A percentile compares a stretch with the other conserved stretches of the same genome.
phyloP scores from a whole-genome alignment of 345 rosid species.

The Sapria himalayana region DNA sequence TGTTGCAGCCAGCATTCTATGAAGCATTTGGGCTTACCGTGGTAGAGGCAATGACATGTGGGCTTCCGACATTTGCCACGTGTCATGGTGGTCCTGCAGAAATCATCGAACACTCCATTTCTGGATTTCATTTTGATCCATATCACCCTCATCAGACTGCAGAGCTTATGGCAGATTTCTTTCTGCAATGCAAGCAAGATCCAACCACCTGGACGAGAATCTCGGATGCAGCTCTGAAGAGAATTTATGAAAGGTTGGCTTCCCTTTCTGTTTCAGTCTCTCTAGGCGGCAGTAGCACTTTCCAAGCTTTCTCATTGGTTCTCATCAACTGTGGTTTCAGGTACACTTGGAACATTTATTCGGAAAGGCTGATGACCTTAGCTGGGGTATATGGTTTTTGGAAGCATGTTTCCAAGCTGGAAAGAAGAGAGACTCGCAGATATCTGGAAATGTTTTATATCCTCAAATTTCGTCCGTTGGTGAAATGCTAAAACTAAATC shows the following conservation, averaged over 20 bases:
- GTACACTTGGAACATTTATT: constrained; percentile 92
- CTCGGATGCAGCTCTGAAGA: constrained; percentile 56
- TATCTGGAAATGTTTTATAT: constrained; percentile 98
- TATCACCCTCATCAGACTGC: constrained; percentile 74
- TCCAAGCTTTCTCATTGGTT: neutral
- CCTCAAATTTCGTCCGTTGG: constrained; percentile 81
- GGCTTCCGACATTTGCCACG: constrained; percentile 91
- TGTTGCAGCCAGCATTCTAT: constrained; percentile 78
- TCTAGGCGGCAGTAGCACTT: too few species aligned
- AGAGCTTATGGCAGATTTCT: constrained; percentile 42
- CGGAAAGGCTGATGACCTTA: constrained; percentile 75
- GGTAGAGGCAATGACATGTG: constrained; percentile 95
- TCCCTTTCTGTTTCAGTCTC: neutral
- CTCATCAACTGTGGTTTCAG: constrained; percentile 15
- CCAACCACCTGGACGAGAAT: constrained; percentile 57
- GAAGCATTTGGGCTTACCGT: constrained; percentile 98
- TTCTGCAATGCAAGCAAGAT: constrained; percentile 47
- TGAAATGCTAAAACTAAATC: constrained; percentile 11
- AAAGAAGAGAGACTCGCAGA: constrained; percentile 74
- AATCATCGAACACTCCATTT: constrained; percentile 57
- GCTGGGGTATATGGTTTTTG: constrained; percentile 96
- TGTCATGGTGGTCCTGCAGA: constrained; percentile 96
- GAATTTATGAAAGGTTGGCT: constrained; percentile 62
- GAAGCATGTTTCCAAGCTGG: constrained; percentile 79
- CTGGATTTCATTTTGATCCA: constrained; percentile 94